A percentile compares a stretch with the other conserved stretches of the same genome.
Conservation (phyloP, 2,329 filamentous ascomycete species). For the Camillea tinctor region DNA sequence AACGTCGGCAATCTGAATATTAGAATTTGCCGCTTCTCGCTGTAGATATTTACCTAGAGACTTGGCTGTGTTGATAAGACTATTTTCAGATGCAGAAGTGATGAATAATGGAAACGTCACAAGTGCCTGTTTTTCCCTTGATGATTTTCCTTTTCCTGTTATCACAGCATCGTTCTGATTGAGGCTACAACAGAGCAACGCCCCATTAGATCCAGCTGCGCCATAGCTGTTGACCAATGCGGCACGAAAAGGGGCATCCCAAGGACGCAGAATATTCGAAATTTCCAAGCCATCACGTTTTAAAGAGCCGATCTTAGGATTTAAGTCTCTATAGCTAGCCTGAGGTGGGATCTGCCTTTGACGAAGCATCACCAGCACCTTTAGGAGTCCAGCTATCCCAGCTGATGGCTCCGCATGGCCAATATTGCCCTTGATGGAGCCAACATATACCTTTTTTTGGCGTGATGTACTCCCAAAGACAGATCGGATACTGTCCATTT, state of each 20-base stretch:
- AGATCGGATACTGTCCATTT: slow-evolving; percentile 27
- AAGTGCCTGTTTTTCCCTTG: too few relatives aligned
- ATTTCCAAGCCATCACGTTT: slow-evolving; percentile 23
- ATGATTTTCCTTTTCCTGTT: too few relatives aligned
- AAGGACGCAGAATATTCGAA: slow-evolving; percentile 12
- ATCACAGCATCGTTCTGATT: too few relatives aligned
- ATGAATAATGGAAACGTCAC: too few relatives aligned
- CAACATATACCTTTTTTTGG: slow-evolving; percentile 14
- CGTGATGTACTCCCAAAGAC: slow-evolving; percentile 17
- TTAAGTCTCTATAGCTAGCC: slow-evolving; percentile 32
- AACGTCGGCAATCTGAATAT: too few relatives aligned
- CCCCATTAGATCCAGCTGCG: slow-evolving; percentile 33
- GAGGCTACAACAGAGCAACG: too few relatives aligned
- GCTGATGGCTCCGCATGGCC: slow-evolving; percentile 36
- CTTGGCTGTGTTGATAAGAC: too few relatives aligned
- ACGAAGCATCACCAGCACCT: slow-evolving; percentile 32
- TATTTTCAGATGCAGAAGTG: too few relatives aligned
- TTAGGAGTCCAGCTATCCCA: slow-evolving; percentile 32
- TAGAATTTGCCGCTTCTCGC: too few relatives aligned
- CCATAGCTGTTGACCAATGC: slow-evolving; percentile 38
- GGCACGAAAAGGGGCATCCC: slow-evolving; percentile 15
- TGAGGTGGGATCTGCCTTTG: slow-evolving; percentile 32
- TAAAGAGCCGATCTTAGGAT: slow-evolving; percentile 20
- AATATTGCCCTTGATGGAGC: slow-evolving; percentile 35
- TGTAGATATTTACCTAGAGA: too few relatives aligned